Evolutionary conservation across 2,329 filamentous ascomycete genomes (phyloP).

Genomic region (Didymella sp.): DNA sequence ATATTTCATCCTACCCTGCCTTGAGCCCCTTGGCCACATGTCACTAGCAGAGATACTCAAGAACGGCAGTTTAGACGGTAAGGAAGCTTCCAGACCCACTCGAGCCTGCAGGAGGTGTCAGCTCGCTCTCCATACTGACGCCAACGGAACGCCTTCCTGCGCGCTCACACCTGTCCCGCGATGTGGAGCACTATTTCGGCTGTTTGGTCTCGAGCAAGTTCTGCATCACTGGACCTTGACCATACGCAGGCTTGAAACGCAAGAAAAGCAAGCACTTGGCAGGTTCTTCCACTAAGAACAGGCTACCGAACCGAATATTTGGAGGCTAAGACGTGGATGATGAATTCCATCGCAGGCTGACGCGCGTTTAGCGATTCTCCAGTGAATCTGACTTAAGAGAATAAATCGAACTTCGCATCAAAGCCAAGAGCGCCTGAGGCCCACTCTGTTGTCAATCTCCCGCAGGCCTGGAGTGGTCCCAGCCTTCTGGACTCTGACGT

Average conservation of each 20-base stretch:
- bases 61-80: conserved; percentile 8
- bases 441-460: conserved; percentile 16
- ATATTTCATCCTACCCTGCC: conserved; percentile 6
- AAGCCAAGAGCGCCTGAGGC: conserved; percentile 7
- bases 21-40: conserved; percentile 15
- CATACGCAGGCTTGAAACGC: conserved; percentile 5
- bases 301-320: neutral
- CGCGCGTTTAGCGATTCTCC: conserved; percentile 1
- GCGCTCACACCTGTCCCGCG: conserved; percentile 3
- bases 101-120: conserved; percentile 13
- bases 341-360: conserved; percentile 8
- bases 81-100: conserved; percentile 17
- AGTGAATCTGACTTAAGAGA: neutral
- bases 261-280: conserved; percentile 7
- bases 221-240: neutral
- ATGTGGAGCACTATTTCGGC: conserved; percentile 10
- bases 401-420: conserved; percentile 9
- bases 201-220: conserved; percentile 1
- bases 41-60: conserved; percentile 15
- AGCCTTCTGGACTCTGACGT: conserved; percentile 8
- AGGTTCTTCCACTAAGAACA: neutral
- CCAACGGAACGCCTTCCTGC: conserved; percentile 12
- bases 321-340: neutral
- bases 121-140: conserved; percentile 12
- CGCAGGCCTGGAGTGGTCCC: conserved; percentile 4